Evolutionary conservation across 2,329 filamentous ascomycete species (phyloP).

Genomic region (Bertia moriformis): DNA sequence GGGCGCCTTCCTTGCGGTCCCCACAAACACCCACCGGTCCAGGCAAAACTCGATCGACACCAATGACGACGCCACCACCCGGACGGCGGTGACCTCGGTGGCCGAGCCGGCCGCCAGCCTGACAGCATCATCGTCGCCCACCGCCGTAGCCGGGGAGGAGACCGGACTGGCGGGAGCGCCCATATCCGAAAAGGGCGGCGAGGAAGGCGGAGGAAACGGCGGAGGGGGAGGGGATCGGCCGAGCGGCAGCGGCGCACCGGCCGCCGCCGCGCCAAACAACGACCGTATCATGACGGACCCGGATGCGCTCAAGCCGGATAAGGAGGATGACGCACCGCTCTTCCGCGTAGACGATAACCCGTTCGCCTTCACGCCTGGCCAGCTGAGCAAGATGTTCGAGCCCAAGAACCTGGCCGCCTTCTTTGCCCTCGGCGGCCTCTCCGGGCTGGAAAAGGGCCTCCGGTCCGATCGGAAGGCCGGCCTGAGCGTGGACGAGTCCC

Average conservation of each 20-base stretch:
- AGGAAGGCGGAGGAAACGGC: too few relatives aligned
- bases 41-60: conserved; percentile 60
- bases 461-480: conserved; percentile 59
- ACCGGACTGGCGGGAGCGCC: too few relatives aligned
- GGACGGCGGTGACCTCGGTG: conserved; percentile 30
- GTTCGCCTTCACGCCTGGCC: conserved; percentile 73
- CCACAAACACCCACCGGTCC: conserved; percentile 40
- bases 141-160: too few relatives aligned
- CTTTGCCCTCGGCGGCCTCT: conserved; percentile 63
- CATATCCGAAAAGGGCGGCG: too few relatives aligned
- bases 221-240: too few relatives aligned
- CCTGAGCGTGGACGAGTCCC: conserved; percentile 61
- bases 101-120: conserved; percentile 27
- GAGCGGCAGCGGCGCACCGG: conserved; percentile 9
- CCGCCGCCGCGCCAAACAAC: conserved; percentile 12
- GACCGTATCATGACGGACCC: conserved; percentile 46
- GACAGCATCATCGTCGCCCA: too few relatives aligned
- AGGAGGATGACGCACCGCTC: conserved; percentile 42
- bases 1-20: conserved; percentile 49
- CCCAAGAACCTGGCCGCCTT: conserved; percentile 78
- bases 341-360: conserved; percentile 67
- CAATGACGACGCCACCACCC: conserved; percentile 41
- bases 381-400: conserved; percentile 76
- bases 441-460: conserved; percentile 66
- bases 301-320: conserved; percentile 62